A percentile compares a stretch with the other conserved stretches of the same genome.
phyloP scores from a whole-genome alignment of 2,329 filamentous ascomycete genomes.

The Beauveria australis region DNA sequence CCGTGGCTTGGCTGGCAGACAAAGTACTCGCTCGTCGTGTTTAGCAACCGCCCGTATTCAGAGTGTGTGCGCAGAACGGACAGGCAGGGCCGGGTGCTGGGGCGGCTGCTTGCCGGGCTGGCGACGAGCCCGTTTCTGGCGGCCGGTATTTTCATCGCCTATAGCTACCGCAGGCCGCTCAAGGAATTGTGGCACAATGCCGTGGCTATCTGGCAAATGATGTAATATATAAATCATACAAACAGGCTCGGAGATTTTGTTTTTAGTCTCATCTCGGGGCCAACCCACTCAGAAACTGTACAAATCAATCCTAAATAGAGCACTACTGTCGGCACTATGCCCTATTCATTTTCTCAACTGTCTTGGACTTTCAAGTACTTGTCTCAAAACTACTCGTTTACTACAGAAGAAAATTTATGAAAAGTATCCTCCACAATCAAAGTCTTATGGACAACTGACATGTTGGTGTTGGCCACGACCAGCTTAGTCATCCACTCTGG shows the following conservation, averaged over 20 bases:
- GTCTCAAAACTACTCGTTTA: too few species aligned
- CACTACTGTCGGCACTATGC: neutral
- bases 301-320: neutral
- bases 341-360: neutral
- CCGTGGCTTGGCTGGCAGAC: constrained; percentile 81
- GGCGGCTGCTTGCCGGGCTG: constrained; percentile 33
- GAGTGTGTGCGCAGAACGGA: constrained; percentile 66
- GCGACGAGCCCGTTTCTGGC: constrained; percentile 24
- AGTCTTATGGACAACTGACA: neutral
- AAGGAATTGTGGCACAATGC: constrained; percentile 6
- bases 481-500: constrained; percentile 4
- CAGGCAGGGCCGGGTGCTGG: constrained; percentile 56
- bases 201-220: constrained; percentile 7
- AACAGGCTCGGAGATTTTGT: neutral
- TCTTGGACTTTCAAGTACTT: too few species aligned
- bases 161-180: constrained; percentile 17
- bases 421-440: too few species aligned
- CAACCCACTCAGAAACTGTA: neutral
- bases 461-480: neutral
- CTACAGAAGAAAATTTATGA: too few species aligned
- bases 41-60: constrained; percentile 85
- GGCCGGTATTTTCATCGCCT: constrained; percentile 18
- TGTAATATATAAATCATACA: neutral
- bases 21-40: constrained; percentile 86
- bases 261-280: neutral